These are phyloP conservation scores for Prinsepia uniflora DNA, from an alignment of 306 rosid genomes.

Conservation along the genomic window DNA sequence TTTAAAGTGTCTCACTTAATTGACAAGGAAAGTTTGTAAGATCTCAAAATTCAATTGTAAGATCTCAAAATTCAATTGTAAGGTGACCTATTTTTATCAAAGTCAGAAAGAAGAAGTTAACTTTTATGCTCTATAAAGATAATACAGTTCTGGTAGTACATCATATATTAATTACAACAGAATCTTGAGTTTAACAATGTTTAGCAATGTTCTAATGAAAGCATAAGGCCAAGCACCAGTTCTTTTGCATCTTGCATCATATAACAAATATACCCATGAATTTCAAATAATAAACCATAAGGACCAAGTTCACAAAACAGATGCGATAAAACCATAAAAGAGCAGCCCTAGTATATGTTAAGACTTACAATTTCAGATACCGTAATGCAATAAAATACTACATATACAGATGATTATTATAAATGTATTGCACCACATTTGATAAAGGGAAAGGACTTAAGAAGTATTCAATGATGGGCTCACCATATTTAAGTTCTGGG, in stretches of 20 bases:
- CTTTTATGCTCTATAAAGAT: not conserved
- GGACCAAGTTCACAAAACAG: not conserved
- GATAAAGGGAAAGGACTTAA: not conserved
- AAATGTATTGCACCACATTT: not conserved
- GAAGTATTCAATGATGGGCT: conserved; percentile 13
- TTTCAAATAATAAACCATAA: not conserved
- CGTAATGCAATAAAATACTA: not conserved
- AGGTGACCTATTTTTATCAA: not conserved
- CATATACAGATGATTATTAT: not conserved
- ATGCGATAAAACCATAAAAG: not conserved
- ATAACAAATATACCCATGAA: not conserved
- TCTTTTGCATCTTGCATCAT: not conserved
- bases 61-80: not conserved
- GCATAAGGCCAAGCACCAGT: not conserved
- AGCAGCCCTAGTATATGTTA: not conserved
- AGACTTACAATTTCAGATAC: not conserved
- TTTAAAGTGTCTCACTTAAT: not conserved
- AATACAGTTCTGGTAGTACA: too few relatives aligned
- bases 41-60: not conserved
- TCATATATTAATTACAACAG: not conserved
- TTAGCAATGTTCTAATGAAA: not conserved
- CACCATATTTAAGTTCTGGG: conserved; percentile 67
- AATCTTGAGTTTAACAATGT: not conserved
- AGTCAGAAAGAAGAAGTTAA: not conserved
- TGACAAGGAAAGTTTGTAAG: not conserved